Base-by-base conservation (phyloP, 2,329 filamentous ascomycete genomes). In the Trichoderma simmonsii region DNA sequence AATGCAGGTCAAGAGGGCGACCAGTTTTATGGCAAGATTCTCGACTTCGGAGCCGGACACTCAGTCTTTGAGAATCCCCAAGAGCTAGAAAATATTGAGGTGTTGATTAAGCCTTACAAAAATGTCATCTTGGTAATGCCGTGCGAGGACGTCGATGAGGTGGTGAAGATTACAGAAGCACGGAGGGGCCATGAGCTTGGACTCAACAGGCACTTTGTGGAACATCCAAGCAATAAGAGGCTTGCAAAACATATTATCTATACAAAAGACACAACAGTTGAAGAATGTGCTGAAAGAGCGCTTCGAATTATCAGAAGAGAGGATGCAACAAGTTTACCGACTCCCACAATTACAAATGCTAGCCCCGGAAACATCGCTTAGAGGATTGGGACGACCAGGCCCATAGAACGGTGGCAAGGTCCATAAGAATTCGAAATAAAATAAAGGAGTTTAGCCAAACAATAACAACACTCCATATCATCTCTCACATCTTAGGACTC, bases 1-100 rank as follows among this genome's bases (percentile, higher is more conserved):
- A 67, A 57, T n/a, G 64, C 64, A 1, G 21, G 24, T 2, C 34
- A 30, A 28, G 48, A 57, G 30, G 68, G 69, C 6, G 30, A 73
- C 8, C 56, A 36, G 18, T 73, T 71, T 54, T 34, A 63, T 6
- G 68, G 72, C 39, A 67, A 62, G 15, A 32, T 73, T 28, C 69
- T 73, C n/a, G 68, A 73, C 2, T 73, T 73, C 15, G 68, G 72
- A 21, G 72, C 68, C 4, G 72, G 72, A 15, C 72, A 73, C 26
- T 73, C 68, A 4, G 72, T 73, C 1, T 73, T 48, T 28, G 72
- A 73, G 21, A 18, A 62, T 28, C 43, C 72, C 5, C 48, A 68
- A 18, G 32, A 71, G 26, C 39, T 71, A 1, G 57, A n/a, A 6
- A 56, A 26, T 18, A 30, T 73, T 11, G 72, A 48, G 24, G 43